Conservation (phyloP, 2,329 filamentous ascomycete genomes). For the Diaporthe amygdali region DNA sequence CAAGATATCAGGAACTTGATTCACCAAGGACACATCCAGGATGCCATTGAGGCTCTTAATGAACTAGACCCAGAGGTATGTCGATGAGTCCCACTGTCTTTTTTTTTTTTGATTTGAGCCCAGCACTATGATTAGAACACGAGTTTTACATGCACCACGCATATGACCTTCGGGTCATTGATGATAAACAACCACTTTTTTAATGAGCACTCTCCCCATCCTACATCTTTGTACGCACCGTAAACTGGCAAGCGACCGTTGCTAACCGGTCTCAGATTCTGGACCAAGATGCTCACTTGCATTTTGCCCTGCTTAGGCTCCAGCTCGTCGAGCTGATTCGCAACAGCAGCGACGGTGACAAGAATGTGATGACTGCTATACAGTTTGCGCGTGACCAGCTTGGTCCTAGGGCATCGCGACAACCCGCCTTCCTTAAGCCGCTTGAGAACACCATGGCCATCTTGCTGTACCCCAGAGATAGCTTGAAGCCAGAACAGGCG, state of each 20-base stretch:
- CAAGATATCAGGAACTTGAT: slow-evolving; percentile 87
- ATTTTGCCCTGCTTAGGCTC: slow-evolving; percentile 87
- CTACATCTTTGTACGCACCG: slow-evolving; percentile 30
- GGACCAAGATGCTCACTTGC: slow-evolving; percentile 80
- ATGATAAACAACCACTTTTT: slow-evolving; percentile 81
- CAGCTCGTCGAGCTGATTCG: slow-evolving; percentile 95
- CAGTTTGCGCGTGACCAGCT: slow-evolving; percentile 88
- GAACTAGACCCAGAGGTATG: slow-evolving; percentile 87
- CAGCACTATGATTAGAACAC: slow-evolving; percentile 85
- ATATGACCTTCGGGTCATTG: slow-evolving; percentile 86
- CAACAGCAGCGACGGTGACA: slow-evolving; percentile 72
- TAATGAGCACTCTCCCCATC: slow-evolving; percentile 67
- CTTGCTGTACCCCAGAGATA: slow-evolving; percentile 84
- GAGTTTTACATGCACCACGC: slow-evolving; percentile 99
- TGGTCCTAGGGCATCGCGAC: slow-evolving; percentile 83
- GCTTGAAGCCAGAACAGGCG: slow-evolving; percentile 75
- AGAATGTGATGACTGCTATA: slow-evolving; percentile 72
- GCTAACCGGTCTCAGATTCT: slow-evolving; percentile 69
- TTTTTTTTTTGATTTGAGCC: slow-evolving; percentile 18
- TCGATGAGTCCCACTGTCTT: background rate
- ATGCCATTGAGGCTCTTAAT: slow-evolving; percentile 86
- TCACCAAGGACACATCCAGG: slow-evolving; percentile 82
- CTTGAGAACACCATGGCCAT: slow-evolving; percentile 93
- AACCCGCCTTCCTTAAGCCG: slow-evolving; percentile 81
- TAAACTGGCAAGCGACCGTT: slow-evolving; percentile 34